Evolutionary conservation across 768 basidiomycete genomes (phyloP).

Genomic region (Suillus lakei): DNA sequence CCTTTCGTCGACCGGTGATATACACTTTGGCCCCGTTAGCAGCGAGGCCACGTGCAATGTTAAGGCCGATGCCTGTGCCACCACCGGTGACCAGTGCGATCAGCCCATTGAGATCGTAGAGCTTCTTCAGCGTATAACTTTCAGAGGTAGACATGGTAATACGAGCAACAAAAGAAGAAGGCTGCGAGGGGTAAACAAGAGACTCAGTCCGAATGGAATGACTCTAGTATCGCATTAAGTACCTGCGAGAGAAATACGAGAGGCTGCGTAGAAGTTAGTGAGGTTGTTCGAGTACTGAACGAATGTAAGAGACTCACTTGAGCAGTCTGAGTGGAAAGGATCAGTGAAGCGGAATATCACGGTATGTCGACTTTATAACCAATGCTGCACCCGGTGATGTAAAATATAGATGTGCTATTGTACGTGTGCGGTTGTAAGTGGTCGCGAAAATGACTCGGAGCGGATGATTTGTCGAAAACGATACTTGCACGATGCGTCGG

Average conservation of each 20-base stretch:
- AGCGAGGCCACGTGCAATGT: constrained; percentile 76
- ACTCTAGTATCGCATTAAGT: background rate
- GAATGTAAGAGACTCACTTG: background rate
- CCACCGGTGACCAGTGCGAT: constrained; percentile 55
- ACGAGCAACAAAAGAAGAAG: background rate
- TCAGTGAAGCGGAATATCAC: background rate
- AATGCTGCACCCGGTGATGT: background rate
- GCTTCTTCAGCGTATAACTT: constrained; percentile 26
- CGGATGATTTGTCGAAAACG: background rate
- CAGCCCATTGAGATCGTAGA: constrained; percentile 61
- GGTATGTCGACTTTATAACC: background rate
- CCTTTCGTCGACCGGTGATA: constrained; percentile 71
- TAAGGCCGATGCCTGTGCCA: constrained; percentile 60
- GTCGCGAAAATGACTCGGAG: background rate
- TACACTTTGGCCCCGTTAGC: constrained; percentile 82
- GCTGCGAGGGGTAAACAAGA: background rate
- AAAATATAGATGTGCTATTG: background rate
- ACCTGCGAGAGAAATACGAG: background rate
- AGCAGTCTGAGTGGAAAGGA: background rate
- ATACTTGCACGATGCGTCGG: background rate
- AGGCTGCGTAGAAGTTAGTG: background rate
- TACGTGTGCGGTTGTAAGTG: background rate
- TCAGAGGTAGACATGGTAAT: constrained; percentile 27
- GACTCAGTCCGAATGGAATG: background rate
- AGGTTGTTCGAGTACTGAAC: background rate